Evolutionary conservation across 768 basidiomycete genomes (phyloP), one percentile per base, ranked within the genome.

Genomic region (Russula griseocarnosa): DNA sequence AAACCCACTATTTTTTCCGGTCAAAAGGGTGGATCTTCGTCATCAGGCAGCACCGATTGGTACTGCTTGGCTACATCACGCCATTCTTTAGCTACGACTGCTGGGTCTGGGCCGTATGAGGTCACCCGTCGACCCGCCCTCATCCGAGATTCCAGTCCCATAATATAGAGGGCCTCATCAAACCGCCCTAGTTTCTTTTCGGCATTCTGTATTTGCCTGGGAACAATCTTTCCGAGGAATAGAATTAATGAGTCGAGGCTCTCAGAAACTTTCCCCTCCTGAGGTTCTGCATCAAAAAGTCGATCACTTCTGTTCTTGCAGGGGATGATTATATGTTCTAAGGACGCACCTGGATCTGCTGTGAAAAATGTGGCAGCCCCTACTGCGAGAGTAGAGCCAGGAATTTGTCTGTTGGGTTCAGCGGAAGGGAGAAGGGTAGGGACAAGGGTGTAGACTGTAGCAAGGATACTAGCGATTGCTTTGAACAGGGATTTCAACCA

Each of bases 61-160:
- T 65, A 65, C 26, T 61, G 59, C 38, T 57, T 36, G 13, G 59
- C 64, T 11, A 61, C 36, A n/a, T 61, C 42, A 5, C 49, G 28
- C 64, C 64, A 65, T 56, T 56, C 49, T 52, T 61, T 20, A 8
- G 55, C 63, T 11, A 61, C 40, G 32, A 24, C n/a, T 13, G 8
- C 50, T n/a, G 50, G 16, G 47, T 60, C 54, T 20, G 40, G 47
- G 14, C 63, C 59, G 24, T 24, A 32, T 24, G 61, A 22, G 10
- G 30, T 20, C 40, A 52, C 59, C 40, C 40, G 11, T 36, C 8
- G 59, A 34, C 54, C 63, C 0, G 38, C 61, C 49, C 54, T 56
- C 63, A 65, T 65, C n/a, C 26, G 59, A 14, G 24, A 49, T 46
- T 60, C 63, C 20, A 65, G 55, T 14, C 59, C 64, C 64, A 61